Evolutionary conservation across 352 stramenopile genomes (phyloP), one percentile per base, ranked within the genome.

Genomic region (Phytopythium vexans): DNA sequence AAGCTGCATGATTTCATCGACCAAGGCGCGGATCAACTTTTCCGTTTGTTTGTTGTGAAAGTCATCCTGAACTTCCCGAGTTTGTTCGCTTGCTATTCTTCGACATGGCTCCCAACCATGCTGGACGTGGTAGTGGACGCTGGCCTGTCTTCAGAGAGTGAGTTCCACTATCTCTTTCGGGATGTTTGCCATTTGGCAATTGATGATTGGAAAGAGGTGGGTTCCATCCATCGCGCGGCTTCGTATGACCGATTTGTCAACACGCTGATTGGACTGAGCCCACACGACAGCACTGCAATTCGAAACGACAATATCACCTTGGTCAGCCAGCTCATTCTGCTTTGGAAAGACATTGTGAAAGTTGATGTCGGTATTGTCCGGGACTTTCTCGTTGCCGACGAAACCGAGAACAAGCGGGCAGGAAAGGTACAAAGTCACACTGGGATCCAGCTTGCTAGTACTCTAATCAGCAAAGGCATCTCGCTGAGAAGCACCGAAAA

Each of bases 141-240:
- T 50, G 44, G 4, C 79, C 62, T 35, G 48, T 56, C 9, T 68
- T 60, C 54, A 49, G 42, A 41, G 8, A 50, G 64, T 35, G 79
- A 92, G 45, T 92, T 92, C 46, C 73, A 81, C 41, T 92, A 92
- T 52, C 54, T 94, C 39, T 60, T 94, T 39, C 76, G 82, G 34
- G 85, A 94, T 60, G 83, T 76, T 37, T 92, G 80, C 40, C 60
- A 74, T 37, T 50, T 92, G 37, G 41, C 87, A 16, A 43, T 90
- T 8, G 66, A 72, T 52, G 58, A 58, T 11, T 90, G 79, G 81
- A 72, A 77, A 37, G 54, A 77, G 27, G 21, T 27, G 21, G 21
- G 21, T 27, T 27, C 21, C 21, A 2, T 27, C 21, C 21, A 27
- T 27, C 21, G 21, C 21, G 21, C 21, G 21, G 21, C 21, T 27